Evolutionary conservation across 352 stramenopile species (phyloP), one percentile per base, ranked within the genome.

Genomic region (Globisporangium sylvaticum): DNA sequence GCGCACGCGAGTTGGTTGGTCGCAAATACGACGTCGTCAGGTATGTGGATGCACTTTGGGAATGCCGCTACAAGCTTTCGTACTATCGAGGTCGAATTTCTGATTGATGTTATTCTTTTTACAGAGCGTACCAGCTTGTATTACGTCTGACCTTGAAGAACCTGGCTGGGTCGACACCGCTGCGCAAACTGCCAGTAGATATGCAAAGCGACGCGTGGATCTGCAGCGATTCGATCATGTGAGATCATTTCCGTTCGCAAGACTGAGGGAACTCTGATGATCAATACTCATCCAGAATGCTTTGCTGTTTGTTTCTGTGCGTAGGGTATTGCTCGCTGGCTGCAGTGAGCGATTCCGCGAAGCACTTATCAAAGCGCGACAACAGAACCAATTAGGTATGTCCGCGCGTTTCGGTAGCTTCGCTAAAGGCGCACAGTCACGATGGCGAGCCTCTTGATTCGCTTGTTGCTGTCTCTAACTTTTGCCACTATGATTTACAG

Each of bases 201-300:
- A 64, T 80, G 9, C 75, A 80, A 57, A 83, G 62, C 60, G 78
- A 90, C 54, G 65, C 77, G 10, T 92, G 84, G 84, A 91, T 92
- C 62, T 92, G 84, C 66, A 92, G 76, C 50, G 84, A 92, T 58
- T 82, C 84, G 22, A 83, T 88, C 56, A 81, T 92, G 84, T 92
- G 68, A 58, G 81, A 20, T 12, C 18, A 9, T 8, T 4, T 24
- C 12, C 15, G 39, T 37, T 39, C 14, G 14, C 37, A 27, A 0
- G 31, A n/a, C 34, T 29, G 15, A 42, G 12, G 1, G 25, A 18
- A 14, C 24, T 3, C 3, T 31, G 20, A 29, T 9, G 4, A 20
- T 4, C 1, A 18, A 2, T 22, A 31, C n/a, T 44, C 8, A 53
- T 25, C 3, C 8, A 18, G 1, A 8, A 37, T 5, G 31, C 1